These are phyloP conservation scores for Suillus clintonianus DNA, from an alignment of 768 basidiomycete genomes.

Conservation along the genomic window DNA sequence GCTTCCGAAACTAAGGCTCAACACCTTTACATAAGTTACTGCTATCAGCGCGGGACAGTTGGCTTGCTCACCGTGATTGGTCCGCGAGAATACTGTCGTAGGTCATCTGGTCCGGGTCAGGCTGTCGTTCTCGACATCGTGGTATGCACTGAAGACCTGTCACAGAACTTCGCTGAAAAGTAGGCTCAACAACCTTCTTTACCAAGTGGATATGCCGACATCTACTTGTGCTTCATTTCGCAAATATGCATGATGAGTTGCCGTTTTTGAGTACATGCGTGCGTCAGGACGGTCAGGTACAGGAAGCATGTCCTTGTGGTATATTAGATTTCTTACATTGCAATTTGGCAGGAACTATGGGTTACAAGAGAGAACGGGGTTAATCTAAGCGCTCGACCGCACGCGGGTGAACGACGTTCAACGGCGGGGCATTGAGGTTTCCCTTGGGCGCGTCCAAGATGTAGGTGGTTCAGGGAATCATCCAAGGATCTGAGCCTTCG, in stretches of 20 bases:
- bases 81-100: no score
- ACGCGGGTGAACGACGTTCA: neutral
- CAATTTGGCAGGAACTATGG: neutral
- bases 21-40: no score
- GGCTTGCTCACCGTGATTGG: no score
- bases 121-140: no score
- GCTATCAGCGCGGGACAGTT: no score
- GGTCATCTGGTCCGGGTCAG: no score
- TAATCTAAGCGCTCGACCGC: neutral
- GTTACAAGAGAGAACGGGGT: neutral
- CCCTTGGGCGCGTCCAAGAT: neutral
- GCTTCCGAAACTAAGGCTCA: no score
- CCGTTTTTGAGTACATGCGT: no score
- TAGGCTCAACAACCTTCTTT: neutral
- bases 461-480: constrained; percentile 30
- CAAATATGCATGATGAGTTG: no score
- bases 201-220: neutral
- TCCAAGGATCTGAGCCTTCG: constrained; percentile 67
- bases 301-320: neutral
- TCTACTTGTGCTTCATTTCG: neutral
- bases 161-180: neutral
- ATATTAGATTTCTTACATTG: neutral
- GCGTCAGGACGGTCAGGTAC: neutral
- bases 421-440: neutral
- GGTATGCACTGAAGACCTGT: no score